Evolutionary conservation across 371 early-diverging fungal species (phyloP), one percentile per base, ranked within the genome.

Genomic region (Mucor mucedo): DNA sequence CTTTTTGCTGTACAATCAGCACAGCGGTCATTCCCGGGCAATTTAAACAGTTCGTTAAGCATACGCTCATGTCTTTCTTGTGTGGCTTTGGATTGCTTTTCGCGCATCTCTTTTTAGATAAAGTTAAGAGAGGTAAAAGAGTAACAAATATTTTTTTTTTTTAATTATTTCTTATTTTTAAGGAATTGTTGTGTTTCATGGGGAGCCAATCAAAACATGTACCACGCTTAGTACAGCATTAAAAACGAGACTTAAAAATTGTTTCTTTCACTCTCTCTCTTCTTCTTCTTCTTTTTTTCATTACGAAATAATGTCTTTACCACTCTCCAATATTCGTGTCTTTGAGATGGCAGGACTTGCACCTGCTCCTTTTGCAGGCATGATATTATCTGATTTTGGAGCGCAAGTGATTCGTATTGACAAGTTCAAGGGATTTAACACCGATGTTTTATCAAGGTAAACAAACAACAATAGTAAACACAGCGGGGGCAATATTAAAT

Each of bases 1-100:
- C 92, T 90, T 61, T 82, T 84, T 21, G 88, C 80, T 45, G 85
- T 83, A 71, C 94, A 94, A 70, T 93, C 93, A 44, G 93, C 93
- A 65, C 94, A 95, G 8, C 72, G 75, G 54, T 86, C 84, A 66
- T 95, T 95, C 53, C 85, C 93, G 0, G 90, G 90, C 33, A 85
- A 71, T 63, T 86, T 89, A 30, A 88, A 80, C 21, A 94, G 71
- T 42, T 91, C 91, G 21, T 73, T 62, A 4, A 95, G 82, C 52
- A 90, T 81, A 56, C 85, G 84, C 61, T 86, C 88, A 63, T 78
- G 75, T 21, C 72, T 69, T 35, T 71, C 73, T 66, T 78, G 79
- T 7, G 70, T 75, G 3, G 77, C 65, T 59, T 76, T 80, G 30
- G 76, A 73, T 56, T 78, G 78, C 38, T 70, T 69, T 60, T 68